Percentiles rank a stretch among this genome's conserved stretches.
phyloP scores from a whole-genome alignment of 768 basidiomycete species.

The Suillus subalutaceus region DNA sequence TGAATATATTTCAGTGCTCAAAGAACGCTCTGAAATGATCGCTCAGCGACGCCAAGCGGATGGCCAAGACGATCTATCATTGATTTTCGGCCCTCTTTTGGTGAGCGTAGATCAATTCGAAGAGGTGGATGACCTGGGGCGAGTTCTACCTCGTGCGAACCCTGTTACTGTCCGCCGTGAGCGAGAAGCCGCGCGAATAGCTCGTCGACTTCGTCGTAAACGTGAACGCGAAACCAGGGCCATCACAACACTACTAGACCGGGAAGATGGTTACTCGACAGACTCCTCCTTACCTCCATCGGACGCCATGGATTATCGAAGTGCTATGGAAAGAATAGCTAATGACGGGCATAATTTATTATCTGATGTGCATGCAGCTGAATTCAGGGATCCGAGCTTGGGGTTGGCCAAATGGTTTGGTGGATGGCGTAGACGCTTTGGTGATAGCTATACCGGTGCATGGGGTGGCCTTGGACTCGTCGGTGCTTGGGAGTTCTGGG shows the following conservation, averaged over 20 bases:
- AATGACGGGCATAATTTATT: slow-evolving; percentile 60
- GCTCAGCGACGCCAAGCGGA: slow-evolving; percentile 69
- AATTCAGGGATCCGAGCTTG: slow-evolving; percentile 78
- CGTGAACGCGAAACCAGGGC: slow-evolving; percentile 33
- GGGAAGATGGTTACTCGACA: slow-evolving; percentile 86
- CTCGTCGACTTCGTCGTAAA: slow-evolving; percentile 54
- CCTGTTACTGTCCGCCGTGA: slow-evolving; percentile 49
- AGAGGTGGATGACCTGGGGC: slow-evolving; percentile 66
- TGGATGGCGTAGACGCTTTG: slow-evolving; percentile 75
- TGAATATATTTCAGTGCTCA: slow-evolving; percentile 70
- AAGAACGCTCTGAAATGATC: slow-evolving; percentile 75
- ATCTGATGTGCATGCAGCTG: slow-evolving; percentile 80
- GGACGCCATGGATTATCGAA: slow-evolving; percentile 70
- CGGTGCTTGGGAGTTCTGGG: slow-evolving; percentile 94
- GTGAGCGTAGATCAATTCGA: slow-evolving; percentile 36
- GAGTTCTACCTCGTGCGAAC: slow-evolving; percentile 49
- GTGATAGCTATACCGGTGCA: slow-evolving; percentile 83
- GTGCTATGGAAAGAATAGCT: slow-evolving; percentile 59
- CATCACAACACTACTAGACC: background rate
- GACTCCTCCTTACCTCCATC: slow-evolving; percentile 71
- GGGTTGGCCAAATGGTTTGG: slow-evolving; percentile 69
- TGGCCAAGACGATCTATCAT: slow-evolving; percentile 77
- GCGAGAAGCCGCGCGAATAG: slow-evolving; percentile 59
- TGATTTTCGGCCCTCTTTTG: slow-evolving; percentile 62
- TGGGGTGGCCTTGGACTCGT: slow-evolving; percentile 89